A percentile compares a stretch with the other conserved stretches of the same genome.
These are phyloP conservation scores for Aurinia saxatilis DNA, from an alignment of 345 rosid species.

Conservation along the genomic window DNA sequence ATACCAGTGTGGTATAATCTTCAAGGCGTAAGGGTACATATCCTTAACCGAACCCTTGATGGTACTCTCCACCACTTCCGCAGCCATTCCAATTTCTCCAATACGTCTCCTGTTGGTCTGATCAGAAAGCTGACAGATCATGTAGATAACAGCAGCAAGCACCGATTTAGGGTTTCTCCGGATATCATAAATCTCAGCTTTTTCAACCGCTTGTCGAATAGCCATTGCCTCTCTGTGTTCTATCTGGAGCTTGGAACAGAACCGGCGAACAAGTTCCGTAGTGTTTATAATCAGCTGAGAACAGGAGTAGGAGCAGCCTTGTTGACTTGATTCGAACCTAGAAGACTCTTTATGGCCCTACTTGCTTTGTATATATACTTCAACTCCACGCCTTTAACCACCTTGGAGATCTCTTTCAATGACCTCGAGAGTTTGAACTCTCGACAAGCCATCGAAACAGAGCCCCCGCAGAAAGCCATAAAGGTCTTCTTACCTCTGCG, in stretches of 20 bases:
- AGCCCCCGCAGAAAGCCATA: conserved; percentile 1
- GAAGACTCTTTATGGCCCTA: neutral
- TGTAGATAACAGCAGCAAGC: conserved; percentile 20
- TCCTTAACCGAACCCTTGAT: conserved; percentile 34
- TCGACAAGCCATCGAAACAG: conserved; percentile 17
- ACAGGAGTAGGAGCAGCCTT: too few relatives aligned
- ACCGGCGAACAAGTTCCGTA: neutral
- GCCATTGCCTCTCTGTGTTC: neutral
- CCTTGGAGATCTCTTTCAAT: conserved; percentile 15
- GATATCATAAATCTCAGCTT: conserved; percentile 2
- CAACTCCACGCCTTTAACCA: neutral
- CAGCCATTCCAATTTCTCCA: conserved; percentile 18
- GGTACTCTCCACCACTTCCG: conserved; percentile 28
- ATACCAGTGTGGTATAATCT: conserved; percentile 30
- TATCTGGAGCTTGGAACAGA: conserved; percentile 2
- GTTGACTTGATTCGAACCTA: neutral
- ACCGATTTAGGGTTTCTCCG: conserved; percentile 19
- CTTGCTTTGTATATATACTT: neutral
- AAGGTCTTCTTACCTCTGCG: neutral
- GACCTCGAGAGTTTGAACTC: conserved; percentile 6
- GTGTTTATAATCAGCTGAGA: conserved; percentile 11
- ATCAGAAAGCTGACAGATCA: conserved; percentile 10
- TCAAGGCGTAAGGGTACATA: conserved; percentile 18
- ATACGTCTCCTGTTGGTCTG: neutral
- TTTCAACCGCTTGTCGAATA: neutral